A percentile compares a stretch with the other conserved stretches of the same genome.
These are phyloP conservation scores for Penicillium corylophilum DNA, from an alignment of 2,329 filamentous ascomycete genomes.

Conservation along the genomic window DNA sequence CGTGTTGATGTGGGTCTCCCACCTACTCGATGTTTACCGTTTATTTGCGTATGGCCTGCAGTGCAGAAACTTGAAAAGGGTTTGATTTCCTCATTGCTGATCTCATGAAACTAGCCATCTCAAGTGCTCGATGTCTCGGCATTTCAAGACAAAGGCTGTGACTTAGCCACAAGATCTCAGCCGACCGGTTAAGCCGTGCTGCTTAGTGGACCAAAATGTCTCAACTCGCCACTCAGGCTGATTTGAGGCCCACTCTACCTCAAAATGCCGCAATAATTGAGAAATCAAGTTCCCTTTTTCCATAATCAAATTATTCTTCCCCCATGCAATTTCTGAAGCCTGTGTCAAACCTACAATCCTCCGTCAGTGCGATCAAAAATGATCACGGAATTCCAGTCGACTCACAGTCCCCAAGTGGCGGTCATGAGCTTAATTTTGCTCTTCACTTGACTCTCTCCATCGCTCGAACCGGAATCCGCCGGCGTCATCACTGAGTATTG, in stretches of 20 bases:
- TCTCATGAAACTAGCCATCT: not conserved
- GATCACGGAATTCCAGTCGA: not conserved
- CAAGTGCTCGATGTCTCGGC: not conserved
- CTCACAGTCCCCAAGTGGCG: conserved; percentile 13
- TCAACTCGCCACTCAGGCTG: conserved; percentile 9
- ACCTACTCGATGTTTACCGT: not conserved
- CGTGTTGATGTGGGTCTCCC: not conserved
- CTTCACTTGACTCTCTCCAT: conserved; percentile 7
- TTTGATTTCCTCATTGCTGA: not conserved
- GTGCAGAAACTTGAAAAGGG: not conserved
- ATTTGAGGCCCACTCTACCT: conserved; percentile 15
- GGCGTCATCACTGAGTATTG: conserved; percentile 52
- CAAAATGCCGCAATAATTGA: conserved; percentile 24
- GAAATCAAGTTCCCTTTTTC: conserved; percentile 30
- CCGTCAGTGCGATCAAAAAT: not conserved
- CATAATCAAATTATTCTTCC: conserved; percentile 31
- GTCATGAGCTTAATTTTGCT: conserved; percentile 15
- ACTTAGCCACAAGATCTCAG: not conserved
- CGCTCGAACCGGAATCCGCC: conserved; percentile 56
- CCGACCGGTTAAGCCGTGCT: conserved; percentile 11
- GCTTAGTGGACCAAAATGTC: conserved; percentile 14
- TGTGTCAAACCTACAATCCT: conserved; percentile 23
- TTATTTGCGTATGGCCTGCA: not conserved
- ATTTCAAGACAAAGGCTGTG: not conserved
- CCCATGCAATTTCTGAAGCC: conserved; percentile 30